Evolutionary conservation across 108 stramenopile species (phyloP).

Genomic region (Heterococcus sp.): DNA sequence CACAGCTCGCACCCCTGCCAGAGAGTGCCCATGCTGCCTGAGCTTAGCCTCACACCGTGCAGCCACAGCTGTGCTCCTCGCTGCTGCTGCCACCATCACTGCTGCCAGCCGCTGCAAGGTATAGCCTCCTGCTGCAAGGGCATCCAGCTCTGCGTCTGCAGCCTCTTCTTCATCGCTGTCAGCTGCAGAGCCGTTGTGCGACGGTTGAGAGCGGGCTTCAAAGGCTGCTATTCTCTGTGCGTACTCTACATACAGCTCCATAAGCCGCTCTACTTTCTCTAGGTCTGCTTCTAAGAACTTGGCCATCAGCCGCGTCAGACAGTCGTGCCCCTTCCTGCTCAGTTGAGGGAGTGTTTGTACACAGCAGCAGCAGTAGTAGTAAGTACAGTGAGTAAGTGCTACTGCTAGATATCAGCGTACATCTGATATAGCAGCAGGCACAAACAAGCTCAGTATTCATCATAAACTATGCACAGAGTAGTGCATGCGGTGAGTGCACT

Average conservation of each 20-base stretch:
- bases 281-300: constrained; percentile 50
- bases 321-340: constrained; percentile 14
- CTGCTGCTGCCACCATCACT: constrained; percentile 27
- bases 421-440: no score
- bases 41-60: constrained; percentile 17
- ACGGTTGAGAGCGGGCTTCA: neutral
- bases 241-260: constrained; percentile 55
- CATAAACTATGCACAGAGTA: no score
- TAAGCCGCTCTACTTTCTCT: constrained; percentile 40
- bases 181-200: no score
- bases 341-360: no score
- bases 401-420: no score
- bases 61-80: constrained; percentile 14
- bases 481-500: no score
- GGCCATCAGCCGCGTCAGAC: constrained; percentile 35
- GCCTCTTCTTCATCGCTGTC: constrained; percentile 20
- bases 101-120: constrained; percentile 34
- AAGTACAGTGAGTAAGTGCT: no score
- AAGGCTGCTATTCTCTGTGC: neutral
- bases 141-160: constrained; percentile 4
- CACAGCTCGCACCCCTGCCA: constrained; percentile 17
- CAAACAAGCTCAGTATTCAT: no score
- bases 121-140: constrained; percentile 32
- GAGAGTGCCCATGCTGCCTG: constrained; percentile 23
- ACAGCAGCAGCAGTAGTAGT: no score